Evolutionary conservation across 1,284 basidiomycete genomes (phyloP).

Genomic region (Inonotus obliquus): DNA sequence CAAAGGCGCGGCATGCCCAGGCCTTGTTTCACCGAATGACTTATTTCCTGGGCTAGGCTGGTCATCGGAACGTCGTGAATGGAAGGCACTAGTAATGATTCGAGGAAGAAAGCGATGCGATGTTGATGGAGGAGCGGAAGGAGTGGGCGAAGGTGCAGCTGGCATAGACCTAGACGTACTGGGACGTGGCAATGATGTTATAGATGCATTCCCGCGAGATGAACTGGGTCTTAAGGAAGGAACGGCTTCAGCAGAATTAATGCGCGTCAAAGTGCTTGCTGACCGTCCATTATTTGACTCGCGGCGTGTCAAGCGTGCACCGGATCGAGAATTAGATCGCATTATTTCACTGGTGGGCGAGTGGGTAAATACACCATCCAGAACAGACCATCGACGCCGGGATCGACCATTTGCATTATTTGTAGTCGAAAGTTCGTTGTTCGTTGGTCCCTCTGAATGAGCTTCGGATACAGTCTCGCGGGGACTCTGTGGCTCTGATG

Average conservation of each 20-base stretch:
- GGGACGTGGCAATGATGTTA: neutral
- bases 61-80: conserved; percentile 54
- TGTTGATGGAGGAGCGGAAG: conserved; percentile 33
- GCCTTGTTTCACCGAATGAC: conserved; percentile 33
- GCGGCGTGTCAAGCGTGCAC: neutral
- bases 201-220: neutral
- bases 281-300: conserved; percentile 6
- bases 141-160: conserved; percentile 11
- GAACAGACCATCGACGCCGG: conserved; percentile 39
- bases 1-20: conserved; percentile 36
- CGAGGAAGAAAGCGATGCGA: conserved; percentile 62
- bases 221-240: neutral
- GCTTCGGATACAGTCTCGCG: conserved; percentile 5
- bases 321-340: conserved; percentile 21
- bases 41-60: conserved; percentile 30
- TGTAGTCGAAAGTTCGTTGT: neutral
- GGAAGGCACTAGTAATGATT: conserved; percentile 61
- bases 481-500: conserved; percentile 14
- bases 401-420: neutral
- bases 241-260: conserved; percentile 6
- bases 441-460: neutral
- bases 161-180: conserved; percentile 11
- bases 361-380: conserved; percentile 39
- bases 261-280: conserved; percentile 7
- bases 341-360: conserved; percentile 6